Evolutionary conservation across 2,329 filamentous ascomycete genomes (phyloP), one percentile per base, ranked within the genome.

Genomic region (Cordyceps tenuipes): DNA sequence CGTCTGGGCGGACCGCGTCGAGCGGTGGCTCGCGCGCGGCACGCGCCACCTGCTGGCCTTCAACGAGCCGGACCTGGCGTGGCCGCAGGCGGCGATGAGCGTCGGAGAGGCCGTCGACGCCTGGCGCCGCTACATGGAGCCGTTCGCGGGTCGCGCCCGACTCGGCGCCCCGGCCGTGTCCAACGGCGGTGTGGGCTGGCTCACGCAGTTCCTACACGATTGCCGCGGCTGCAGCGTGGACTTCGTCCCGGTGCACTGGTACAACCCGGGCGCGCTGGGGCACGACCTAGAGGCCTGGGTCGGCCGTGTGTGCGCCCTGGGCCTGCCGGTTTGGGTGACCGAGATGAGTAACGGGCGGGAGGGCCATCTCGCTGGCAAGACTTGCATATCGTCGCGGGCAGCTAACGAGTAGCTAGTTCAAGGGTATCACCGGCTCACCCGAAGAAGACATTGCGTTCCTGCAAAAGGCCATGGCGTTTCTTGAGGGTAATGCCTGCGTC

Each of bases 171-270:
- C 79, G 4, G 71, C 76, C 51, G 77, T 81, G 46, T 79, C 78
- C 63, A 80, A 79, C 65, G 76, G 74, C 50, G 70, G 66, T 12
- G 71, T 78, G 31, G 66, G 69, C 52, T 81, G 74, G 71, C 68
- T 81, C n/a, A 63, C 65, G 21, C 65, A 69, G 34, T 81, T 80
- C 23, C 23, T 23, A 4, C 23, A 23, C 3, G 23, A 23, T 2
- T 23, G 23, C 23, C 23, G 23, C 23, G 23, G 23, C 23, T 23
- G 29, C 29, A 6, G 29, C 29, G 29, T 29, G 1, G 29, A 29
- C 29, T 29, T 29, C 29, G 29, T 29, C 5, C 29, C 29, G 29
- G 29, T 29, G 7, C 29, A 29, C 29, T 29, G 29, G 7, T 29
- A 29, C 29, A 29, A 29, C 29, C 29, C 29, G 29, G 29, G 29